phyloP scores from a whole-genome alignment of 2,329 filamentous ascomycete species.

The Septoria petroselini region DNA sequence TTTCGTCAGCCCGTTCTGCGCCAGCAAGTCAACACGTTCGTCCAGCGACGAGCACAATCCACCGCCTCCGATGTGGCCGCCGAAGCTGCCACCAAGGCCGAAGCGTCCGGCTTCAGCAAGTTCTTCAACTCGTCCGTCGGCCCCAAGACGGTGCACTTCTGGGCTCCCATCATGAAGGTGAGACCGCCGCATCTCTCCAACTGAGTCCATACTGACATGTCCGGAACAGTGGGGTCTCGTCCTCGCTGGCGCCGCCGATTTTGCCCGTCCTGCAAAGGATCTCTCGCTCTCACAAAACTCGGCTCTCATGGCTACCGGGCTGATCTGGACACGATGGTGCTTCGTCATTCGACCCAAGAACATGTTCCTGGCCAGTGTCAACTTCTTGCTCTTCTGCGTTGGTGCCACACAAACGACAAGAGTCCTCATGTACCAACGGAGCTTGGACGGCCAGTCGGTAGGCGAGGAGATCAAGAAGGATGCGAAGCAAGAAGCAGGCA shows the following conservation, averaged over 20 bases:
- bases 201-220: constrained; percentile 2
- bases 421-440: constrained; percentile 65
- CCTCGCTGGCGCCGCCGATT: constrained; percentile 85
- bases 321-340: constrained; percentile 99
- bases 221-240: constrained; percentile 78
- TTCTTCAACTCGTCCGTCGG: constrained; percentile 57
- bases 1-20: constrained; percentile 55
- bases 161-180: constrained; percentile 95
- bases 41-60: constrained; percentile 62
- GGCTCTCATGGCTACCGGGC: constrained; percentile 82
- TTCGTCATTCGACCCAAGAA: constrained; percentile 94
- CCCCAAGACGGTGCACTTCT: constrained; percentile 89
- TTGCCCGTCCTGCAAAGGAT: constrained; percentile 84
- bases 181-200: neutral
- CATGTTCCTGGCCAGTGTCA: constrained; percentile 87
- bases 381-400: constrained; percentile 93
- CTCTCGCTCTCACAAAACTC: constrained; percentile 90
- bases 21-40: constrained; percentile 39
- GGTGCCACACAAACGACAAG: constrained; percentile 77
- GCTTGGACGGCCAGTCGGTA: constrained; percentile 55
- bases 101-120: constrained; percentile 59
- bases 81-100: constrained; percentile 34
- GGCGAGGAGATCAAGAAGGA: constrained; percentile 44
- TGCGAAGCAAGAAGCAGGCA: constrained; percentile 34
- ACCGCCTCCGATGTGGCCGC: constrained; percentile 56